phyloP scores from a whole-genome alignment of 192 early-diverging fungal genomes.

The Mortierella claussenii region DNA sequence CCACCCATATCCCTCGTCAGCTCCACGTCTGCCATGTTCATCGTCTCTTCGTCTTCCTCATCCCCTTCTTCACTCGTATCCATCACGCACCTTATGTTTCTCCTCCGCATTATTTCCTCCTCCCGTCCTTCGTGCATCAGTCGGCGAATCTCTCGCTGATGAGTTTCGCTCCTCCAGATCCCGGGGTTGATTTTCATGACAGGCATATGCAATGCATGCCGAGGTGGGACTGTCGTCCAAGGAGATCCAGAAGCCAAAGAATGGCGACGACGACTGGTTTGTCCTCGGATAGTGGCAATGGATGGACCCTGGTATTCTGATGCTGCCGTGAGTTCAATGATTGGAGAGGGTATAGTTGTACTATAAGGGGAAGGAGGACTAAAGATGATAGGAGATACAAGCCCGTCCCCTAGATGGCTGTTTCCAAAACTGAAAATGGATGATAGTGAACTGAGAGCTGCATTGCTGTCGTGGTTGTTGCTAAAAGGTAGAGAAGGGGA shows the following conservation, averaged over 20 bases:
- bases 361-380: too few relatives aligned
- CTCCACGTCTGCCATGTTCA: constrained; percentile 7
- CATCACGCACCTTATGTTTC: constrained; percentile 25
- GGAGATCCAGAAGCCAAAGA: constrained; percentile 21
- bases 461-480: too few relatives aligned
- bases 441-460: too few relatives aligned
- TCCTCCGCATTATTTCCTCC: constrained; percentile 25
- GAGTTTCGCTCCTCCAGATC: constrained; percentile 32
- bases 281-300: neutral
- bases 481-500: too few relatives aligned
- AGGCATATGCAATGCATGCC: constrained; percentile 42
- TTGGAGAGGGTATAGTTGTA: too few relatives aligned
- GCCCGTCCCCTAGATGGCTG: too few relatives aligned
- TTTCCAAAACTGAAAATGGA: too few relatives aligned
- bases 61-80: constrained; percentile 30
- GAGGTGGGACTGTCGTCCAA: constrained; percentile 18
- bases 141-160: constrained; percentile 38
- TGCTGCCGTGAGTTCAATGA: neutral
- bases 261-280: constrained; percentile 14
- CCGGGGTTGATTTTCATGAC: constrained; percentile 43
- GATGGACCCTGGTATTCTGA: neutral
- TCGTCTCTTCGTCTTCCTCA: neutral
- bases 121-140: constrained; percentile 32
- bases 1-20: constrained; percentile 30
- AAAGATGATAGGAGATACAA: too few relatives aligned